Base-by-base conservation (phyloP, 768 basidiomycete species). In the Serendipita vermifera region DNA sequence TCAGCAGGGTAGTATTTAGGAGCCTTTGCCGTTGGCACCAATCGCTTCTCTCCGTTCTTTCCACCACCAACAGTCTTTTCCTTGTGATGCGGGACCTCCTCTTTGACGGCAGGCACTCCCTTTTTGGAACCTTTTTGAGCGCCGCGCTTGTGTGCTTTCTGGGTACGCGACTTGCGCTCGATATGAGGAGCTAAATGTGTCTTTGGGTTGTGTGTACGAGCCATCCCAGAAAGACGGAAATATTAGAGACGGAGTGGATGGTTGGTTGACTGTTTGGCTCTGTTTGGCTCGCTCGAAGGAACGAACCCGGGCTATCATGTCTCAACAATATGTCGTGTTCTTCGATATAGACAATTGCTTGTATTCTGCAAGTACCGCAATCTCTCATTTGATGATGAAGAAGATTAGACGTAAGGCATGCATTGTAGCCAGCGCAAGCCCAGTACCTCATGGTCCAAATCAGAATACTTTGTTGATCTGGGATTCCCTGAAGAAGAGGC, bases 1-100 rank as follows among this genome's bases (percentile, higher is more conserved):
- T 98, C 94, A 61, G 90, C 89, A 56, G 91, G 88, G 75, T 96
- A 96, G 80, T 82, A 93, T 64, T 85, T 84, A 54, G 88, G 78
- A 60, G 89, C 87, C 72, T 91, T 91, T 64, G 75, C 67, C 59
- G 82, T 83, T 58, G 93, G 91, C 60, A 96, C 80, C 59, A 86
- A 74, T 71, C 93, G 89, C 66, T 82, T 88, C 65, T 78, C 75
- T 61, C 91, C 87, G 72, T 97, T 97, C 75, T 89, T 92, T 64
- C 80, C 82, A 60, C 93, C 92, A 59, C 86, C 85, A 61, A 97
- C 75, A 62, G 80, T 73, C 65, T 88, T 88, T 76, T 88, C 87
- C 68, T 82, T 77, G 63, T 75, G 77, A 54, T 79, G 73, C 53
- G 83, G 71, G 57, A 74, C 71, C 59, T 82, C 77, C 63, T 79